A percentile compares a stretch with the other conserved stretches of the same genome.
Conservation (phyloP, 129 eudicot species). For the Flaveria sonorensis region DNA sequence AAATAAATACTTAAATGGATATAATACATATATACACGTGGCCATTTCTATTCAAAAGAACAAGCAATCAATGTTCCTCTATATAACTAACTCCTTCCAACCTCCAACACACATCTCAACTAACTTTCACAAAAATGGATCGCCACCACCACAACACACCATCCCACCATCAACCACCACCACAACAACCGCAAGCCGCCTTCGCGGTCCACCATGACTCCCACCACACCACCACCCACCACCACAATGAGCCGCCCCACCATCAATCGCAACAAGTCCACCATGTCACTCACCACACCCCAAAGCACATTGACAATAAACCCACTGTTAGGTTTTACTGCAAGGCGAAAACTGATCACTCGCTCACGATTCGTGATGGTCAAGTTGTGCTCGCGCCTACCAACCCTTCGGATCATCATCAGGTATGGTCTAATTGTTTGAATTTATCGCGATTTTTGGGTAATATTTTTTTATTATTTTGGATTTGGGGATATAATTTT, state of each 20-base stretch:
- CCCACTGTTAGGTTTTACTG: constrained; percentile 55
- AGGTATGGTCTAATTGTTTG: constrained; percentile 32
- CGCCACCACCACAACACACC: constrained; percentile 25
- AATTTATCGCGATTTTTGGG: background rate
- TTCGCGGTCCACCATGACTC: constrained; percentile 16
- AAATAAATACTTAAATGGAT: too few relatives aligned
- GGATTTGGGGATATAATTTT: background rate
- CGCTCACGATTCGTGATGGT: constrained; percentile 55
- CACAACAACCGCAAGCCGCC: constrained; percentile 17
- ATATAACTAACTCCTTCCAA: background rate
- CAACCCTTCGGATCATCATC: constrained; percentile 54
- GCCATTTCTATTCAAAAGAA: background rate
- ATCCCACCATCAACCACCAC: constrained; percentile 16
- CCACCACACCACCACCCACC: constrained; percentile 23
- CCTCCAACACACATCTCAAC: background rate
- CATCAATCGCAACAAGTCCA: too few relatives aligned
- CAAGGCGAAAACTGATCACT: constrained; percentile 59
- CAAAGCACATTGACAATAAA: constrained; percentile 28
- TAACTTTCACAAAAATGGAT: constrained; percentile 22
- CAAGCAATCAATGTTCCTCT: background rate
- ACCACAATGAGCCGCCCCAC: too few relatives aligned
- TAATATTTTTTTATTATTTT: too few relatives aligned
- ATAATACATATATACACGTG: too few relatives aligned
- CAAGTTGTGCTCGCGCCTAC: constrained; percentile 57
- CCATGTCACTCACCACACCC: constrained; percentile 1